Evolutionary conservation across 176 grass and related monocot species (phyloP).

Genomic region (Eragrostis curvula): DNA sequence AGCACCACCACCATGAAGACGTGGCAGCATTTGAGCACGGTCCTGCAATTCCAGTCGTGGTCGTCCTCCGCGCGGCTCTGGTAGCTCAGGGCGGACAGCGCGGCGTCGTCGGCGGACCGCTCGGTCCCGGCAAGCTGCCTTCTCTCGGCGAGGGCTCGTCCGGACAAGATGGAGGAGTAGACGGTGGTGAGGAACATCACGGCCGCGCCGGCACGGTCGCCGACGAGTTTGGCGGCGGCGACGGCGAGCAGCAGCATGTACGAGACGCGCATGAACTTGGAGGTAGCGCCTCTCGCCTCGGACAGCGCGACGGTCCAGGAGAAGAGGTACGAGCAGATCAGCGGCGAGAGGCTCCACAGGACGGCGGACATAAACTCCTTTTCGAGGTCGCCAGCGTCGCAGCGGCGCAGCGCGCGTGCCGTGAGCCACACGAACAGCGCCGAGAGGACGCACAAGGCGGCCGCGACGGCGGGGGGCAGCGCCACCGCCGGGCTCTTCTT

Average conservation of each 20-base stretch:
- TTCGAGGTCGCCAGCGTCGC: background rate
- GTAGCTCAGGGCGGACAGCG: background rate
- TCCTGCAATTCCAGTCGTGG: background rate
- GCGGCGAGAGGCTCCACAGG: background rate
- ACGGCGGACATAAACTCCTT: background rate
- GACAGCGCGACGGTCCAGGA: background rate
- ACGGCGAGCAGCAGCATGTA: background rate
- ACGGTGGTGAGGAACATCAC: background rate
- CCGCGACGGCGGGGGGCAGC: no score
- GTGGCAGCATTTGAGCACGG: no score
- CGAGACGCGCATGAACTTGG: no score
- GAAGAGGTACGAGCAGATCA: background rate
- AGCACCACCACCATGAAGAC: background rate
- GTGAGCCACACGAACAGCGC: no score
- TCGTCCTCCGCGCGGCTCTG: background rate
- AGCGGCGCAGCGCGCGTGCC: background rate
- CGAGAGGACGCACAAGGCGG: no score
- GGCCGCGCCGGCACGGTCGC: background rate
- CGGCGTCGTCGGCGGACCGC: background rate
- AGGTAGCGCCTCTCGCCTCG: no score
- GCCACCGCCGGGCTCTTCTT: no score
- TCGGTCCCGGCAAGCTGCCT: background rate
- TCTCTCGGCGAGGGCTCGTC: background rate
- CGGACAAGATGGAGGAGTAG: background rate
- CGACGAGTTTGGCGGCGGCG: background rate